Conservation (phyloP, 75 land plant genomes). For the Cryptomeria japonica region DNA sequence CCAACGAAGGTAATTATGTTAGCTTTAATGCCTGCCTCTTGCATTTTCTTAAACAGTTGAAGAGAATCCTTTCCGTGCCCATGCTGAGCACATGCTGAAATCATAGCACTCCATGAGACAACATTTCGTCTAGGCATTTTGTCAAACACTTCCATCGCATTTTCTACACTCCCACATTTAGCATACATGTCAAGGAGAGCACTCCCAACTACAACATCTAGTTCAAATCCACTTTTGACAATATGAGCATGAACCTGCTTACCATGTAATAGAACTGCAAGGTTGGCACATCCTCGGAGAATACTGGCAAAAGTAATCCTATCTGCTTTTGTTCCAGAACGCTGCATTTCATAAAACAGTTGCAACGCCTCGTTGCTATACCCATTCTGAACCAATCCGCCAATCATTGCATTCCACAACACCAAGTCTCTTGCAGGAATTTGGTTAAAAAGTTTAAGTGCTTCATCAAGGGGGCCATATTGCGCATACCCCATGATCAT, state of each 20-base stretch:
- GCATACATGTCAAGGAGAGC: slow-evolving; percentile 50
- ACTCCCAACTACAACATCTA: slow-evolving; percentile 26
- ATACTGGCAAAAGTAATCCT: slow-evolving; percentile 27
- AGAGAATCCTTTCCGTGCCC: slow-evolving; percentile 36
- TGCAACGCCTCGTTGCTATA: slow-evolving; percentile 20
- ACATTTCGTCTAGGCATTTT: slow-evolving; percentile 28
- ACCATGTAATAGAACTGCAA: slow-evolving; percentile 32
- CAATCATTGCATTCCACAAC: slow-evolving; percentile 35
- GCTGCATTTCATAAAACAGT: slow-evolving; percentile 29
- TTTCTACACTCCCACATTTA: slow-evolving; percentile 35
- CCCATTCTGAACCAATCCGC: slow-evolving; percentile 18
- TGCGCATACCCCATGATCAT: slow-evolving; percentile 29
- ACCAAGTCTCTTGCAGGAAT: slow-evolving; percentile 22
- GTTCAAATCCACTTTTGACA: slow-evolving; percentile 23
- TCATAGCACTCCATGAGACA: slow-evolving; percentile 38
- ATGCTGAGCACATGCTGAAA: slow-evolving; percentile 34
- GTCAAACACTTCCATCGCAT: slow-evolving; percentile 24
- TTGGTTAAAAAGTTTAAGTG: slow-evolving; percentile 16
- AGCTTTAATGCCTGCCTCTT: slow-evolving; percentile 11
- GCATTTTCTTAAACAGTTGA: slow-evolving; percentile 40
- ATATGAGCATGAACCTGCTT: slow-evolving; percentile 36
- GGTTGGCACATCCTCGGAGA: slow-evolving; percentile 28
- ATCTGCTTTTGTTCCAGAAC: slow-evolving; percentile 19
- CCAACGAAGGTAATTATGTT: slow-evolving; percentile 26
- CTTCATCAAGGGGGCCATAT: slow-evolving; percentile 19